Conservation (phyloP, 805 yeast genomes). For the Saturnispora hagleri region DNA sequence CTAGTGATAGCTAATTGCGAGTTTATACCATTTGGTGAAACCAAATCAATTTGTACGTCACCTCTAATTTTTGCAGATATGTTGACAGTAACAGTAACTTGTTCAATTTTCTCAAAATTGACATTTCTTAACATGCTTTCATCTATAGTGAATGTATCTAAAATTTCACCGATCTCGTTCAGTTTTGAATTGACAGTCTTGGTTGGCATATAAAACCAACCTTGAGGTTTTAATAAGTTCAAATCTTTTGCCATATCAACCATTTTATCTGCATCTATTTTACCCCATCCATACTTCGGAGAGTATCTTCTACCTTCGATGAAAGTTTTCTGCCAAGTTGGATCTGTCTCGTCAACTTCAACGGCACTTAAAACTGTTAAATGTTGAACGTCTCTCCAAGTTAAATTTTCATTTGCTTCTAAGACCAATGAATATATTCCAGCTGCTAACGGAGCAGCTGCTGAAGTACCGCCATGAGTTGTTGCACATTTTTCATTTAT, state of each 20-base stretch:
- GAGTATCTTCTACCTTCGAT: slow-evolving; percentile 59
- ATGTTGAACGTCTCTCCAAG: slow-evolving; percentile 95
- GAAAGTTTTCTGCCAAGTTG: slow-evolving; percentile 65
- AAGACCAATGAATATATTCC: slow-evolving; percentile 84
- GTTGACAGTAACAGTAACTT: slow-evolving; percentile 72
- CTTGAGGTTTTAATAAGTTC: slow-evolving; percentile 76
- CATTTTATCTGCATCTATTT: slow-evolving; percentile 70
- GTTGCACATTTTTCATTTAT: slow-evolving; percentile 59
- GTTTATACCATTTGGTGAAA: slow-evolving; percentile 65
- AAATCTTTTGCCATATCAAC: slow-evolving; percentile 59
- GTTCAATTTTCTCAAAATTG: slow-evolving; percentile 72
- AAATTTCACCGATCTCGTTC: slow-evolving; percentile 18
- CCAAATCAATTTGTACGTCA: slow-evolving; percentile 49
- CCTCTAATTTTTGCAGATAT: slow-evolving; percentile 64
- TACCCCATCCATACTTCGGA: slow-evolving; percentile 88
- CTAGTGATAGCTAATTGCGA: slow-evolving; percentile 71
- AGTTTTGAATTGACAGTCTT: slow-evolving; percentile 26
- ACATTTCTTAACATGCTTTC: slow-evolving; percentile 40
- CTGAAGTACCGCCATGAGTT: slow-evolving; percentile 92
- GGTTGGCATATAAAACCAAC: slow-evolving; percentile 57
- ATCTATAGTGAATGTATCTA: slow-evolving; percentile 37
- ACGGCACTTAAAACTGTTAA: slow-evolving; percentile 63
- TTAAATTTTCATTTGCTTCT: slow-evolving; percentile 73
- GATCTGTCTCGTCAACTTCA: slow-evolving; percentile 57
- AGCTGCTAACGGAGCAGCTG: slow-evolving; percentile 97